phyloP scores from a whole-genome alignment of 257 asterid genomes.

The Voacanga thouarsii region DNA sequence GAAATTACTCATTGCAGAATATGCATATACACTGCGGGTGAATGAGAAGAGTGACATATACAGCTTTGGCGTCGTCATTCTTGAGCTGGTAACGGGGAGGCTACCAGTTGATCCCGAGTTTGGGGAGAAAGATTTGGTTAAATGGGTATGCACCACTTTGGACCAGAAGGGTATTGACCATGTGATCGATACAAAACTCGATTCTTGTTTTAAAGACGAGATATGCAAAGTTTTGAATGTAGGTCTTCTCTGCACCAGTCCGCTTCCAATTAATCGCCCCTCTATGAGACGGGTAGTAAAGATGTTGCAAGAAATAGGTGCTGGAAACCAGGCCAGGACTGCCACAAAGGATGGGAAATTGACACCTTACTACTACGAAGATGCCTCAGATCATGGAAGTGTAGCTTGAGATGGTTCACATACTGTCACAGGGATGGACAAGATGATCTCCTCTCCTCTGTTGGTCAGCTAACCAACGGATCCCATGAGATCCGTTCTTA shows the following conservation, averaged over 20 bases:
- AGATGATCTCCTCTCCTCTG: neutral
- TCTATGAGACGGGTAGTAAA: conserved; percentile 92
- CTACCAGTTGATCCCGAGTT: conserved; percentile 86
- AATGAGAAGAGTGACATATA: conserved; percentile 92
- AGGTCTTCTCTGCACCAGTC: conserved; percentile 93
- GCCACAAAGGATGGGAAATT: conserved; percentile 66
- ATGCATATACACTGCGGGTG: conserved; percentile 87
- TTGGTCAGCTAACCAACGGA: conserved; percentile 16
- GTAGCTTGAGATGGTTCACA: conserved; percentile 31
- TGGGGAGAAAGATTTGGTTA: conserved; percentile 90
- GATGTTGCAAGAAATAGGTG: conserved; percentile 72
- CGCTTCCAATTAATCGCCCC: conserved; percentile 90
- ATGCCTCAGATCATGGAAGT: conserved; percentile 70
- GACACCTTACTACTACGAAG: conserved; percentile 82
- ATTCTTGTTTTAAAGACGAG: conserved; percentile 81
- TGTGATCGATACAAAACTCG: conserved; percentile 73
- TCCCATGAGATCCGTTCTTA: conserved; percentile 8
- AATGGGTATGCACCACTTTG: conserved; percentile 81
- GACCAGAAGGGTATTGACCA: conserved; percentile 85
- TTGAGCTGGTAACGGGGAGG: conserved; percentile 70
- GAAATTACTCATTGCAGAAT: conserved; percentile 48
- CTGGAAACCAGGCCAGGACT: conserved; percentile 29
- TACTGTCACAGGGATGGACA: neutral
- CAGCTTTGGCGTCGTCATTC: conserved; percentile 87
- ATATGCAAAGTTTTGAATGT: conserved; percentile 69